Evolutionary conservation across 352 stramenopile genomes (phyloP).

Genomic region (Phytopythium helicoides): DNA sequence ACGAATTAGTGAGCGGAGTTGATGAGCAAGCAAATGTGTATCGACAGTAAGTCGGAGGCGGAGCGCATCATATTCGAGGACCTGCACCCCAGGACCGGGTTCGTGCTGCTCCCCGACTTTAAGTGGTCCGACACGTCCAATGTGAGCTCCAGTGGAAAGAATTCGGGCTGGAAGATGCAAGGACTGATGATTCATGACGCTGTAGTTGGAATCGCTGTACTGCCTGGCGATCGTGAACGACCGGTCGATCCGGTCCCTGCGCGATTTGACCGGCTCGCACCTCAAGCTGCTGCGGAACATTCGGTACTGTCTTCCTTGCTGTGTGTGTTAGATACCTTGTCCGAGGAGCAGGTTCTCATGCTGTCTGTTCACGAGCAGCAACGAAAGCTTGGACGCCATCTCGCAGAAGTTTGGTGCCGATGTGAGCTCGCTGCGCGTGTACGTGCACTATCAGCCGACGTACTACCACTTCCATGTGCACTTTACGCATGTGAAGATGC

Average conservation of each 20-base stretch:
- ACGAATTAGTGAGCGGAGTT: too few species aligned
- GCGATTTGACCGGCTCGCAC: slow-evolving; percentile 66
- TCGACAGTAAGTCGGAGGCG: slow-evolving; percentile 67
- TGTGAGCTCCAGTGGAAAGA: slow-evolving; percentile 19
- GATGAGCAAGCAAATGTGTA: too few species aligned
- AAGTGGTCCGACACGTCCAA: slow-evolving; percentile 79
- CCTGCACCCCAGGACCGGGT: slow-evolving; percentile 53
- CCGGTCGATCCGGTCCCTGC: slow-evolving; percentile 64
- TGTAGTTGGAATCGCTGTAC: slow-evolving; percentile 76
- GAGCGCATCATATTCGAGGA: slow-evolving; percentile 84
- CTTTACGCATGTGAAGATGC: slow-evolving; percentile 85
- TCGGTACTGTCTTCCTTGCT: slow-evolving; percentile 28
- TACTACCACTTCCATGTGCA: slow-evolving; percentile 90
- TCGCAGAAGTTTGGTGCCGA: slow-evolving; percentile 51
- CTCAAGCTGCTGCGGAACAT: slow-evolving; percentile 71
- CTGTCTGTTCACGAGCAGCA: slow-evolving; percentile 19
- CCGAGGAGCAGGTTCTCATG: not conserved
- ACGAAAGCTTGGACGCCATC: slow-evolving; percentile 55
- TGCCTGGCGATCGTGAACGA: slow-evolving; percentile 82
- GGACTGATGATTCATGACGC: not conserved
- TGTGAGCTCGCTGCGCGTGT: slow-evolving; percentile 64
- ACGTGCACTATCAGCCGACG: slow-evolving; percentile 88
- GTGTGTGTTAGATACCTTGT: not conserved
- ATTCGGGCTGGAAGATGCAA: not conserved
- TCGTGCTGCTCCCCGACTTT: slow-evolving; percentile 81